These are phyloP conservation scores for Aspergillus latus DNA, from an alignment of 2,329 filamentous ascomycete species.

Conservation along the genomic window DNA sequence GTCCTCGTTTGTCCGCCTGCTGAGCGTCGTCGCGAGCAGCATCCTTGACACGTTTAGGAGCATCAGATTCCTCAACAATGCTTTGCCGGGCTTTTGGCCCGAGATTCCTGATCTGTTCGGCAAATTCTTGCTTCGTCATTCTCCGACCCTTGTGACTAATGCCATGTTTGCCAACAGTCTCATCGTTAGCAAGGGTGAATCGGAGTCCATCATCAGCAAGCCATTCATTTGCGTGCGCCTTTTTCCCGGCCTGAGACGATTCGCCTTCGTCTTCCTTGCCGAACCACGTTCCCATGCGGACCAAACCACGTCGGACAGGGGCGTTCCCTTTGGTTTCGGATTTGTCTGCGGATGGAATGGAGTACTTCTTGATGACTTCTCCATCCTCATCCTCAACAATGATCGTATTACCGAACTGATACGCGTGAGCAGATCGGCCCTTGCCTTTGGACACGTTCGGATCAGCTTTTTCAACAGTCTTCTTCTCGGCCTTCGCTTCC, in stretches of 20 bases:
- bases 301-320: constrained; percentile 52
- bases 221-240: constrained; percentile 34
- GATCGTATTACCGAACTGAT: constrained; percentile 69
- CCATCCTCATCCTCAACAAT: constrained; percentile 69
- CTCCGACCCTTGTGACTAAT: constrained; percentile 53
- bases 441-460: constrained; percentile 27
- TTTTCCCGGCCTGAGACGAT: constrained; percentile 30
- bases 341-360: constrained; percentile 51
- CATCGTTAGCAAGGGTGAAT: constrained; percentile 58
- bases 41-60: constrained; percentile 40
- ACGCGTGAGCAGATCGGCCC: constrained; percentile 61
- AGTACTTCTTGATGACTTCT: constrained; percentile 68
- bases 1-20: constrained; percentile 27
- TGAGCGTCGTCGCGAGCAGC: constrained; percentile 35
- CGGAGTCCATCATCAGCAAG: constrained; percentile 54
- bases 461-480: constrained; percentile 18
- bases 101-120: constrained; percentile 60
- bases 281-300: constrained; percentile 62
- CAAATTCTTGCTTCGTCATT: constrained; percentile 66
- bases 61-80: constrained; percentile 44
- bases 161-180: constrained; percentile 36
- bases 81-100: constrained; percentile 59
- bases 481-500: constrained; percentile 20
- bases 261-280: constrained; percentile 38
- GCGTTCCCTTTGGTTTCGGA: constrained; percentile 35